phyloP scores from a whole-genome alignment of 2,329 filamentous ascomycete species.

The Phaeosphaeriaceae sp. region DNA sequence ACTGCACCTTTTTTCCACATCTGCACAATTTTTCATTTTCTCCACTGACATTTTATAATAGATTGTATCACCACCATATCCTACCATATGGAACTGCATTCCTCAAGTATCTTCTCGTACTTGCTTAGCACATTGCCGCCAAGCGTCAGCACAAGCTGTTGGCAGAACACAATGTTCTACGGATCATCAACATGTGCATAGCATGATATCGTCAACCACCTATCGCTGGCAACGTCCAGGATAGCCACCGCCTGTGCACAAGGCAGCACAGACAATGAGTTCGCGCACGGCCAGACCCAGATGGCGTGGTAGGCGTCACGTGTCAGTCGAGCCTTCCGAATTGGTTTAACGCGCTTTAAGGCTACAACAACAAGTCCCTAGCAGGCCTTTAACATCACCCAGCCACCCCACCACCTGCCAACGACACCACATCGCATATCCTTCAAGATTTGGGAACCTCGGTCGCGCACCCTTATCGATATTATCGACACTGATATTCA shows the following conservation, averaged over 20 bases:
- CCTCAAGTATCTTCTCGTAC: not conserved
- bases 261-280: slow-evolving; percentile 24
- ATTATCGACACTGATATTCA: slow-evolving; percentile 29
- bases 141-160: not conserved
- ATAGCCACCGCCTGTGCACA: slow-evolving; percentile 5
- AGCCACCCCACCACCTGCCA: slow-evolving; percentile 42
- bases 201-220: not conserved
- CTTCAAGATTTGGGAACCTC: slow-evolving; percentile 27
- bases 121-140: not conserved
- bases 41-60: too few relatives aligned
- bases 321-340: slow-evolving; percentile 31
- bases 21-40: too few relatives aligned
- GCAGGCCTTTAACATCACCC: slow-evolving; percentile 36
- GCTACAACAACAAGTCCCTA: slow-evolving; percentile 40
- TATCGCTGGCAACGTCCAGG: not conserved
- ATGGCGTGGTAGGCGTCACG: slow-evolving; percentile 19
- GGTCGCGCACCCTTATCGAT: slow-evolving; percentile 43
- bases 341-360: slow-evolving; percentile 34
- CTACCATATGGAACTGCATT: not conserved
- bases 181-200: too few relatives aligned
- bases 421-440: slow-evolving; percentile 39
- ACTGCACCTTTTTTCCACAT: too few relatives aligned
- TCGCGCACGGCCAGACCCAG: slow-evolving; percentile 20
- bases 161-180: too few relatives aligned
- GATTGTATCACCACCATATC: too few relatives aligned